Evolutionary conservation across 129 eudicot genomes (phyloP).

Genomic region (Erigeron canadensis): DNA sequence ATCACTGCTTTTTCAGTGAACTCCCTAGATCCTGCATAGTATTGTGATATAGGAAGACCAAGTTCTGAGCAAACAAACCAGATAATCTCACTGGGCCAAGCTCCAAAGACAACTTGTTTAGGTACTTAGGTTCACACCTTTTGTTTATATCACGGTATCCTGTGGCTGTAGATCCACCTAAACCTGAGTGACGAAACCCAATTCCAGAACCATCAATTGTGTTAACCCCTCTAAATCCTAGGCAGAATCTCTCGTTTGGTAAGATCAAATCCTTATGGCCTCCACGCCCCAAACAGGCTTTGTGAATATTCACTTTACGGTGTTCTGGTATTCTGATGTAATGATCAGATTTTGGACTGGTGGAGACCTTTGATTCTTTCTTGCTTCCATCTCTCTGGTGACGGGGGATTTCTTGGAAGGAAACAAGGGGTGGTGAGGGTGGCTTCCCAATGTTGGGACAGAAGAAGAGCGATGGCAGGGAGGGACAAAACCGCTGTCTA

Average conservation of each 20-base stretch:
- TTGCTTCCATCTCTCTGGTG: slow-evolving; percentile 25
- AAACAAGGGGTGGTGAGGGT: slow-evolving; percentile 76
- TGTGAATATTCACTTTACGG: slow-evolving; percentile 51
- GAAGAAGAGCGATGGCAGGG: slow-evolving; percentile 61
- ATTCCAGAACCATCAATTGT: slow-evolving; percentile 58
- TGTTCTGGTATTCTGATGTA: slow-evolving; percentile 47
- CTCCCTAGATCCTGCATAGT: slow-evolving; percentile 44
- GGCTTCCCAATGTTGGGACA: slow-evolving; percentile 62
- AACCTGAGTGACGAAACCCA: slow-evolving; percentile 89
- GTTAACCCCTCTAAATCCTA: slow-evolving; percentile 65
- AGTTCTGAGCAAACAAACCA: slow-evolving; percentile 80
- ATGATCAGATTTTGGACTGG: slow-evolving; percentile 13
- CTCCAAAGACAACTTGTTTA: slow-evolving; percentile 85
- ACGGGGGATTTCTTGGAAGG: slow-evolving; percentile 32
- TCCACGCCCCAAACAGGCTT: slow-evolving; percentile 84
- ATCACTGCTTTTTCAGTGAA: slow-evolving; percentile 46
- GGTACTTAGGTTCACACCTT: slow-evolving; percentile 63
- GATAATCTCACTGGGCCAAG: slow-evolving; percentile 57
- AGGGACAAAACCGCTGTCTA: slow-evolving; percentile 66
- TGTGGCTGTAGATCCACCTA: slow-evolving; percentile 98
- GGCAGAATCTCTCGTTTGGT: slow-evolving; percentile 68
- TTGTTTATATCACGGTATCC: slow-evolving; percentile 69
- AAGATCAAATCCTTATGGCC: slow-evolving; percentile 53
- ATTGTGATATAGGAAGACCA: slow-evolving; percentile 65
- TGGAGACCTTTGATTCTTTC: slow-evolving; percentile 31